A percentile compares a stretch with the other conserved stretches of the same genome.
Conservation (phyloP, 345 rosid genomes). For the Salix koriyanagi region DNA sequence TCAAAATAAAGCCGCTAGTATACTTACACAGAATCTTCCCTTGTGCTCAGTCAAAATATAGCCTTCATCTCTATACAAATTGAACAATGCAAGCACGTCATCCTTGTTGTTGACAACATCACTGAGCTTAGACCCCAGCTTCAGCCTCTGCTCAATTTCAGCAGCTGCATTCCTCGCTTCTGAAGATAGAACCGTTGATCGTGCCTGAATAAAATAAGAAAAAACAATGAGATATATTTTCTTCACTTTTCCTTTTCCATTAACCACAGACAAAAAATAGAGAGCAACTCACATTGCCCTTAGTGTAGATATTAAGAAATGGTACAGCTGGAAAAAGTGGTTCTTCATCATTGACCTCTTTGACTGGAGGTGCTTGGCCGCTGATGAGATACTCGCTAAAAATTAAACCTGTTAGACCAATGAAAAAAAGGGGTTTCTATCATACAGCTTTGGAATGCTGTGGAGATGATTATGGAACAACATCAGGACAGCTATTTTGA, state of each 20-base stretch:
- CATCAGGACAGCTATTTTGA: not conserved
- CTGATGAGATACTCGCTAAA: conserved; percentile 93
- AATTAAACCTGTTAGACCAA: conserved; percentile 63
- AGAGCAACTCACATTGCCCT: conserved; percentile 32
- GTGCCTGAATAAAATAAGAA: conserved; percentile 30
- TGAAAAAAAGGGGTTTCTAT: not conserved
- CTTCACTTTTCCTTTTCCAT: not conserved
- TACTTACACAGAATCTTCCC: conserved; percentile 68
- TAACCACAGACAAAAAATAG: not conserved
- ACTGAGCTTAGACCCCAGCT: conserved; percentile 79
- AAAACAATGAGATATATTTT: not conserved
- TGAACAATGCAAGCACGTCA: conserved; percentile 64
- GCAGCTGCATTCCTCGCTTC: conserved; percentile 77
- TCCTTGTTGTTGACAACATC: conserved; percentile 64
- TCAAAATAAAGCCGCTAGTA: not conserved
- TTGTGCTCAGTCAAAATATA: conserved; percentile 71
- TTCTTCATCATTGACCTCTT: conserved; percentile 92
- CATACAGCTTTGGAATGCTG: not conserved
- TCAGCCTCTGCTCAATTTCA: conserved; percentile 64
- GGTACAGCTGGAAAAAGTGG: conserved; percentile 74
- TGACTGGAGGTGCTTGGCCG: conserved; percentile 85
- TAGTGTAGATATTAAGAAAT: conserved; percentile 35
- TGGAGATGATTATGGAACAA: not conserved
- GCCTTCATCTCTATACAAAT: conserved; percentile 65
- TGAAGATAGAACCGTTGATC: conserved; percentile 40